Percentiles rank a stretch among this genome's conserved stretches.
Conservation (phyloP, 768 basidiomycete species). For the Clathrus columnatus region DNA sequence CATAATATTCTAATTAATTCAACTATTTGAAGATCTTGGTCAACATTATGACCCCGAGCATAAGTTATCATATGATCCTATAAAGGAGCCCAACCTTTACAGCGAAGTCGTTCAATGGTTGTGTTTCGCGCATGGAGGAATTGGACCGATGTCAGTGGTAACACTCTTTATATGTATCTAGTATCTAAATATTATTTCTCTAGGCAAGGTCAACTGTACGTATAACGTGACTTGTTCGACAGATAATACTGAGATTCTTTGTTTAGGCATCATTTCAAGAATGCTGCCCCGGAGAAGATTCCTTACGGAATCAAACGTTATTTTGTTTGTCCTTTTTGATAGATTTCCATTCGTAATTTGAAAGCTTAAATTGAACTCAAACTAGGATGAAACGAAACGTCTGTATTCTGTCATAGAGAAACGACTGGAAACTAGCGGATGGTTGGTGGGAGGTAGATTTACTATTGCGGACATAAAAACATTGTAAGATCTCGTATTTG, state of each 20-base stretch:
- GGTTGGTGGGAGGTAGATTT: conserved; percentile 71
- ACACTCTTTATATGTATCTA: neutral
- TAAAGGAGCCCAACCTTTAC: conserved; percentile 47
- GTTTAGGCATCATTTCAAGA: conserved; percentile 61
- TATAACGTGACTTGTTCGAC: neutral
- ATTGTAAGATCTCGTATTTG: conserved; percentile 28
- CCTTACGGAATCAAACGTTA: conserved; percentile 34
- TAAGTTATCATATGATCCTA: conserved; percentile 56
- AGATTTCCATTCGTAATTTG: neutral
- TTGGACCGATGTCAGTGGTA: conserved; percentile 73
- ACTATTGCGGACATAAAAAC: conserved; percentile 68
- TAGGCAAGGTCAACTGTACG: conserved; percentile 9
- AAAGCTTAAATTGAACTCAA: neutral
- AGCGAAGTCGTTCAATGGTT: conserved; percentile 80
- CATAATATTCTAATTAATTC: neutral
- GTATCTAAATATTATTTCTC: neutral
- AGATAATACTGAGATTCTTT: neutral
- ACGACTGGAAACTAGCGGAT: conserved; percentile 65
- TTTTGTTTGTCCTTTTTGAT: neutral
- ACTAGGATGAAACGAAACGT: conserved; percentile 66
- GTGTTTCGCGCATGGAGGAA: conserved; percentile 78
- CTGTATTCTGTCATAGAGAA: conserved; percentile 79
- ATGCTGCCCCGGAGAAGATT: conserved; percentile 54
- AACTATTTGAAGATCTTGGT: conserved; percentile 35
- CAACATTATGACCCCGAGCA: conserved; percentile 75